Evolutionary conservation across 306 rosid genomes (phyloP), one percentile per base, ranked within the genome.

Genomic region (Cicer bijugum): DNA sequence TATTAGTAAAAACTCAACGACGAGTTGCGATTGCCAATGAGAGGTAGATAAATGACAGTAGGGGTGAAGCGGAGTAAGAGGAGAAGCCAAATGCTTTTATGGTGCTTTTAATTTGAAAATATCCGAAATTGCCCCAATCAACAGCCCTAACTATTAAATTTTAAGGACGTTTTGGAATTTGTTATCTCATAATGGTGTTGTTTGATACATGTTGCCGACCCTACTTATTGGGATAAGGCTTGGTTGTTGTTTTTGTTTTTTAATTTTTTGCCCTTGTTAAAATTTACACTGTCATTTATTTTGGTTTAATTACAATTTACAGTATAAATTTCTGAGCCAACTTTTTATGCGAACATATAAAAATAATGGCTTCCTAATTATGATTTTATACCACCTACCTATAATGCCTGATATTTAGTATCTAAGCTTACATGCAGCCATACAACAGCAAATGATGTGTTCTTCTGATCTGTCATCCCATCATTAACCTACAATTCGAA

Each of bases 311-410:
- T 56, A 39, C 46, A 70, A 11, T 14, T 28, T 70, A 19, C 19
- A 10, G 16, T 40, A 40, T 19, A 63, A 44, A 46, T 65, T 28
- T 38, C 15, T 40, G 15, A 63, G 23, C 67, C 35, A 37, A 8
- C 45, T 45, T 47, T 48, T 16, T 23, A 47, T 43, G 6, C 7
- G 28, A 57, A 47, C 67, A 42, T 66, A 61, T 37, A 50, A 57
- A 78, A 50, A 23, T 33, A 71, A 33, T 7, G 37, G 66, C 66
- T 48, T 79, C 70, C 12, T 38, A 59, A 43, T 67, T 60, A 38
- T 38, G 68, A 67, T 75, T 23, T 67, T 23, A 20, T 39, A 38
- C 37, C 20, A 4, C 52, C 53, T 73, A 56, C 23, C 45, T 16
- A 12, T 23, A 64, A 56, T 11, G 59, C 37, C 19, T 12, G 59